Evolutionary conservation across 2,329 filamentous ascomycete species (phyloP), one percentile per base, ranked within the genome.

Genomic region (Beauveria sp.): DNA sequence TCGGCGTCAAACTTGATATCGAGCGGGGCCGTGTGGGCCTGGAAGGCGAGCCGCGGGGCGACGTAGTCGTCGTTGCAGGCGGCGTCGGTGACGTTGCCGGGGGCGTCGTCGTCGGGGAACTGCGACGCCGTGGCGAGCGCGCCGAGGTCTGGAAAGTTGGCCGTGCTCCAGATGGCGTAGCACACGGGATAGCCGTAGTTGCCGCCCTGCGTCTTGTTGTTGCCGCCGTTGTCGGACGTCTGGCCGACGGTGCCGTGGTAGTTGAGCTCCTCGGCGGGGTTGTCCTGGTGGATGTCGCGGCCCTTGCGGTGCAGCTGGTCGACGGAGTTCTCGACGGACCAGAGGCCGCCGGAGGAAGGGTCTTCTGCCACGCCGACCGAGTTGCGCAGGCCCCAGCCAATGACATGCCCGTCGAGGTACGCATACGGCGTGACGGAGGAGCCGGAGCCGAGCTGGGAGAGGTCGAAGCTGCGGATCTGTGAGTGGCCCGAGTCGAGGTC

Each of bases 131-230:
- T 74, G 2, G 69, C 69, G 58, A 85, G 70, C 10, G 67, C 66
- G 14, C 72, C 74, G 8, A 73, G 67, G 43, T 77, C 67, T 3
- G 82, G 80, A 54, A 75, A 73, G 54, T 64, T 60, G 16, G 74
- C 68, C 0, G 82, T 79, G 62, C 82, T 77, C 87, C 88, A 91
- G 9, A 87, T 77, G 0, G 88, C 78, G 67, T 85, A 88, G 75
- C 89, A 91, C 51, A 78, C 73, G 1, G 89, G 89, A 69, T 91
- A 92, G 24, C 88, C 89, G 68, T 87, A 88, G 71, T 90, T 90
- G 3, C 72, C 73, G 18, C 76, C 77, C 60, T 74, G 71, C 14
- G 34, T 38, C 34, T 14, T 38, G 22, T 70, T 61, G 16, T 16
- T 20, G 24, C 67, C 69, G 0, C 65, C 65, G 40, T 43, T n/a